Base-by-base conservation (phyloP, 768 basidiomycete species). In the Mrakia blollopis region DNA sequence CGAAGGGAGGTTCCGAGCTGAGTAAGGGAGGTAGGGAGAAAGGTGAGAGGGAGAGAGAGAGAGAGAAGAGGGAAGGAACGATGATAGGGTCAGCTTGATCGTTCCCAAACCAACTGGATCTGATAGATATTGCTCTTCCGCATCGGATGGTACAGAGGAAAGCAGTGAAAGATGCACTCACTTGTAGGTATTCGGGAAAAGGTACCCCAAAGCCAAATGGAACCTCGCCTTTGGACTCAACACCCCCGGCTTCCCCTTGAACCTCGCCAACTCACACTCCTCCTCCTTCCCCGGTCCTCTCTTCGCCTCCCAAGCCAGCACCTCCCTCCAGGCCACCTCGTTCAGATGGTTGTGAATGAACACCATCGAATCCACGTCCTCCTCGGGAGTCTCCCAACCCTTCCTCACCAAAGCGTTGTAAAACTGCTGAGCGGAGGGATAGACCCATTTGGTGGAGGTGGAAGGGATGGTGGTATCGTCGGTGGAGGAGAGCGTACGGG, bases 281-380 rank as follows among this genome's bases (percentile, higher is more conserved):
- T 44, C 87, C 63, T 90, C 88, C 84, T 25, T 83, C 21, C 50
- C 47, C 2, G n/a, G 28, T 23, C 35, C 82, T 79, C 89, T 84
- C 81, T 89, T 86, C 82, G 87, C 88, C 85, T 99, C 97, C 96
- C 97, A 98, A 83, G 88, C 91, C 78, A 92, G 83, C 4, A 99
- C 96, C 84, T 98, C 94, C 72, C 88, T 85, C 97, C 97, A 99
- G 25, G 97, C 97, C 82, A 90, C 87, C 85, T 99, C 97, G 81
- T 99, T 98, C 83, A 99, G 83, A 80, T 95, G 98, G 83, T 99
- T 99, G 83, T 99, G 97, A 50, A 98, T 98, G 78, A 94, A 90
- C 62, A 99, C 97, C 92, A 99, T 97, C 35, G 90, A 93, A 83
- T 94, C 95, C 63, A 98, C 88, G 83, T 94, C 91, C 80, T 98